These are phyloP conservation scores for Coemansia pectinata DNA, from an alignment of 192 early-diverging fungal species.

Conservation along the genomic window DNA sequence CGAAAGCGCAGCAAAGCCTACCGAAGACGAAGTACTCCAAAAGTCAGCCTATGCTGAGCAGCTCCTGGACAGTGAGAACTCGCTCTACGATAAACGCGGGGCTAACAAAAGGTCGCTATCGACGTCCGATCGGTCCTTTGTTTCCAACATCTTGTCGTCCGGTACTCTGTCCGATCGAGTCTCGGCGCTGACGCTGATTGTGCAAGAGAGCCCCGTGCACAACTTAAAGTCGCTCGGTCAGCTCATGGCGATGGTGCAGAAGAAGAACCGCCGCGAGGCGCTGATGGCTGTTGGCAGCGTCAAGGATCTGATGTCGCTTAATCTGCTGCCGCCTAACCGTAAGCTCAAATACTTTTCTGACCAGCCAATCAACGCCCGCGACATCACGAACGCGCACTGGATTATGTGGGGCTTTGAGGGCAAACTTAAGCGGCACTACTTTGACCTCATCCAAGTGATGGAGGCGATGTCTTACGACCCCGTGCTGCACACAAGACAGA, in stretches of 20 bases:
- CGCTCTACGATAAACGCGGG: conserved; percentile 55
- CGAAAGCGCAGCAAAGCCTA: conserved; percentile 19
- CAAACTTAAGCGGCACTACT: conserved; percentile 86
- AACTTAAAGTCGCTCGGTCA: conserved; percentile 67
- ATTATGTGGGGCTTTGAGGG: conserved; percentile 95
- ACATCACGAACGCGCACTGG: conserved; percentile 71
- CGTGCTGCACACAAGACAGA: conserved; percentile 79
- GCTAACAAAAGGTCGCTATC: conserved; percentile 59
- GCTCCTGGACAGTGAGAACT: conserved; percentile 68
- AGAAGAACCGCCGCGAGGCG: conserved; percentile 88
- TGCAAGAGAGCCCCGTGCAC: conserved; percentile 93
- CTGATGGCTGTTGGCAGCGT: conserved; percentile 81
- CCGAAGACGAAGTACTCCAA: conserved; percentile 40
- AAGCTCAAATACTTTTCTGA: conserved; percentile 95
- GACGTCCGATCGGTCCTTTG: conserved; percentile 81
- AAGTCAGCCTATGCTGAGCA: conserved; percentile 58
- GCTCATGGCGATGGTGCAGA: conserved; percentile 82
- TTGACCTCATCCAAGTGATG: conserved; percentile 85
- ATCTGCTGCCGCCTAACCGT: conserved; percentile 75
- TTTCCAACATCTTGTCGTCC: conserved; percentile 82
- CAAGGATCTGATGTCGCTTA: conserved; percentile 84
- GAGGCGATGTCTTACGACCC: conserved; percentile 88
- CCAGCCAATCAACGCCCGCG: conserved; percentile 66
- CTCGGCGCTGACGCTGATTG: conserved; percentile 87
- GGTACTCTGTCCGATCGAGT: conserved; percentile 94